These are phyloP conservation scores for Podospora comata DNA, from an alignment of 495 filamentous ascomycete genomes.

Conservation along the genomic window DNA sequence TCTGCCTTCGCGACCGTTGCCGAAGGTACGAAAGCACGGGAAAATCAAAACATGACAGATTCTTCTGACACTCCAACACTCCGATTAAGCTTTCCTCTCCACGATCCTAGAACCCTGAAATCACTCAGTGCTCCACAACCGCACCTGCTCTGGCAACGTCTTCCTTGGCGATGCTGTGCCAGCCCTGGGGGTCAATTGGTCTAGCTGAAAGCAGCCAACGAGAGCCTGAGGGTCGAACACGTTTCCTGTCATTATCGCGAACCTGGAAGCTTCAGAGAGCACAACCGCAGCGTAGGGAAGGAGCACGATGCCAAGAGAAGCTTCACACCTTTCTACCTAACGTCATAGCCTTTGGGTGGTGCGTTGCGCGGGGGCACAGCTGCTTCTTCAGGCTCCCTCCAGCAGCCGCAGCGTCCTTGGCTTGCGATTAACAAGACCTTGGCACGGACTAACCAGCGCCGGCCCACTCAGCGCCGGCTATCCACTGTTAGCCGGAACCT, in stretches of 20 bases:
- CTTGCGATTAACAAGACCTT: conserved; percentile 8
- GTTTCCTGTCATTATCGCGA: not conserved
- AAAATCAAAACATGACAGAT: not conserved
- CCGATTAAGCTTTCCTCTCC: not conserved
- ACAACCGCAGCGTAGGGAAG: conserved; percentile 4
- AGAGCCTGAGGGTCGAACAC: conserved; percentile 1
- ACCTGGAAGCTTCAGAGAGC: not conserved
- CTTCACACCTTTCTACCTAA: not conserved
- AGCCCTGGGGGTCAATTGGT: not conserved
- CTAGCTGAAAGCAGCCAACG: not conserved
- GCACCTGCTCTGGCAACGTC: not conserved
- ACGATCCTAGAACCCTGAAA: not conserved
- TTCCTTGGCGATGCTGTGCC: not conserved
- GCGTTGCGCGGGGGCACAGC: not conserved
- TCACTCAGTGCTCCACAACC: not conserved
- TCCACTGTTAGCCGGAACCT: conserved; percentile 8
- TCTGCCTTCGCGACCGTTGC: not conserved
- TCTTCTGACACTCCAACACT: not conserved
- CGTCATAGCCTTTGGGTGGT: conserved; percentile 5
- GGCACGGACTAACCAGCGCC: not conserved
- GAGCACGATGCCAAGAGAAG: conserved; percentile 4
- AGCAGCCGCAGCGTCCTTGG: conserved; percentile 9
- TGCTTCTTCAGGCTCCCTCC: not conserved
- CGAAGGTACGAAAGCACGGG: not conserved
- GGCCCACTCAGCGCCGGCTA: not conserved